phyloP scores from a whole-genome alignment of 2,329 filamentous ascomycete genomes.

The Colletotrichum musicola region DNA sequence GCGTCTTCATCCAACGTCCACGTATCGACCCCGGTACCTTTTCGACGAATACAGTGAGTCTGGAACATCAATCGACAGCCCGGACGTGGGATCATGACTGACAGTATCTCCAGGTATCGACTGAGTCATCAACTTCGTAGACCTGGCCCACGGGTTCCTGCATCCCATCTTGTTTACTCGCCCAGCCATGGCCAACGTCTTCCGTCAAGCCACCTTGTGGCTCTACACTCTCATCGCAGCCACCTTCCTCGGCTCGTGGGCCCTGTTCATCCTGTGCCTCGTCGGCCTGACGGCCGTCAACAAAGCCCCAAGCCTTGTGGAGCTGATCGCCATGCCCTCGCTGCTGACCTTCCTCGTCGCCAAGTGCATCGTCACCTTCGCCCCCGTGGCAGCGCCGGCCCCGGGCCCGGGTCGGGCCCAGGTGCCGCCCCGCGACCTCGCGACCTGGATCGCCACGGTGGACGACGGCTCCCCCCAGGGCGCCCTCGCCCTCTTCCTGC shows the following conservation, averaged over 20 bases:
- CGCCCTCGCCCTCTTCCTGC: slow-evolving; percentile 30
- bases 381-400: not conserved
- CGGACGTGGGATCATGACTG: no score
- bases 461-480: slow-evolving; percentile 36
- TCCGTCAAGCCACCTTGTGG: slow-evolving; percentile 32
- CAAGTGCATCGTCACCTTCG: slow-evolving; percentile 22
- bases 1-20: no score
- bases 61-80: not conserved
- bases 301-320: slow-evolving; percentile 17
- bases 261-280: slow-evolving; percentile 15
- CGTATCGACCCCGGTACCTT: not conserved
- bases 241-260: slow-evolving; percentile 22
- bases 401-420: not conserved
- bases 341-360: slow-evolving; percentile 34
- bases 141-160: not conserved
- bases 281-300: slow-evolving; percentile 17
- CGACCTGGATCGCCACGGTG: slow-evolving; percentile 31
- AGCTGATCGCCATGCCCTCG: slow-evolving; percentile 33
- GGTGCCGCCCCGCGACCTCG: slow-evolving; percentile 11
- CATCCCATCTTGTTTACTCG: not conserved
- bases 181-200: slow-evolving; percentile 23
- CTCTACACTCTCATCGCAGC: slow-evolving; percentile 31
- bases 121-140: no score
- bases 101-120: no score
- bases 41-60: not conserved